A percentile compares a stretch with the other conserved stretches of the same genome.
phyloP scores from a whole-genome alignment of 2,329 filamentous ascomycete species.

The Amauroascus niger region DNA sequence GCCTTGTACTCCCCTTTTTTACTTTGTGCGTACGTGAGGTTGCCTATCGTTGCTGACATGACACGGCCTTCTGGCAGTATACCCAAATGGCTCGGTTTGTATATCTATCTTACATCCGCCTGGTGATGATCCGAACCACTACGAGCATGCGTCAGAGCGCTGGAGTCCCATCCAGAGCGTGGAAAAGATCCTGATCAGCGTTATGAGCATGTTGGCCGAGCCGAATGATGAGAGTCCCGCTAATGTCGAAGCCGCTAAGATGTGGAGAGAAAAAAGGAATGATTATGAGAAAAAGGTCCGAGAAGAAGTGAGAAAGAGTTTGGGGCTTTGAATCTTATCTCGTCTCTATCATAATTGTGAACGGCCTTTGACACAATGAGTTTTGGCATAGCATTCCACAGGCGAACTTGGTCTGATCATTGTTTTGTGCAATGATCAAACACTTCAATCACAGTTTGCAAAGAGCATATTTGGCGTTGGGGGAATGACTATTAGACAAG shows the following conservation, averaged over 20 bases:
- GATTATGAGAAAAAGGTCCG: conserved; percentile 84
- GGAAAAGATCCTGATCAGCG: conserved; percentile 83
- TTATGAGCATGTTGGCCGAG: conserved; percentile 83
- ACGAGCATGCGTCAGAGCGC: conserved; percentile 79
- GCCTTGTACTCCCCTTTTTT: neutral
- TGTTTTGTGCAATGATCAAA: neutral
- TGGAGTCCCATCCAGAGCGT: conserved; percentile 94
- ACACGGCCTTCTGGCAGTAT: conserved; percentile 46
- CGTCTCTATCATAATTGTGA: neutral
- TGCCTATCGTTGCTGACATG: neutral
- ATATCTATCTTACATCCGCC: conserved; percentile 95
- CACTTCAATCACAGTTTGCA: neutral
- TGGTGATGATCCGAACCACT: conserved; percentile 86
- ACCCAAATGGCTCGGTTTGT: conserved; percentile 76
- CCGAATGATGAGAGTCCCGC: conserved; percentile 95
- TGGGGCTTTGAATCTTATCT: conserved; percentile 53
- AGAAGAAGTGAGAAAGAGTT: conserved; percentile 66
- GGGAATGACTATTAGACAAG: neutral
- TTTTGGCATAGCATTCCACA: neutral
- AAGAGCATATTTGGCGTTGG: neutral
- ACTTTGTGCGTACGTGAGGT: neutral
- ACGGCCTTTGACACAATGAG: neutral
- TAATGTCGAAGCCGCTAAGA: conserved; percentile 82
- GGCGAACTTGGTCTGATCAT: neutral
- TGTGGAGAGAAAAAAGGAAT: conserved; percentile 67